Conservation (phyloP, 805 yeast genomes). For the Scheffersomyces stipitis region DNA sequence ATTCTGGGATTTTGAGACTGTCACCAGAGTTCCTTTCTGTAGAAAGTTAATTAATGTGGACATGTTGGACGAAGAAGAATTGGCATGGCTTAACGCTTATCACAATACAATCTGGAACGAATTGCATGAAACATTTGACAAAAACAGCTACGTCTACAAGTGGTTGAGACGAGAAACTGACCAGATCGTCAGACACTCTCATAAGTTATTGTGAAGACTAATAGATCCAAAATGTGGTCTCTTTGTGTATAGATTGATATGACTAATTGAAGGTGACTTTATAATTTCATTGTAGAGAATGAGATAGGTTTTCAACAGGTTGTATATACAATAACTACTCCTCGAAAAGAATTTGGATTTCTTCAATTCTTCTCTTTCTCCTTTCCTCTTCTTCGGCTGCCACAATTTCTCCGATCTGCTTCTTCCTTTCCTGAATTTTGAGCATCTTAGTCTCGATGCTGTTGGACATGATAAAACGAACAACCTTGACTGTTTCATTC, state of each 20-base stretch:
- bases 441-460: constrained; percentile 89
- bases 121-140: constrained; percentile 39
- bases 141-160: constrained; percentile 36
- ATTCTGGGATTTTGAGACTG: constrained; percentile 74
- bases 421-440: constrained; percentile 79
- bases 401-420: constrained; percentile 76
- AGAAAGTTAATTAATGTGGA: constrained; percentile 62
- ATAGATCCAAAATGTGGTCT: too few relatives aligned
- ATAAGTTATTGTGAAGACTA: too few relatives aligned
- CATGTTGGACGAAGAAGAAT: constrained; percentile 61
- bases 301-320: too few relatives aligned
- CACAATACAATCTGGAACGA: constrained; percentile 57
- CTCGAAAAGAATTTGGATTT: constrained; percentile 65
- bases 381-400: constrained; percentile 76
- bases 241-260: too few relatives aligned
- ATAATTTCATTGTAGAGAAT: too few relatives aligned
- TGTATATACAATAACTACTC: constrained; percentile 18
- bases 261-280: too few relatives aligned
- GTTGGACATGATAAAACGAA: constrained; percentile 76
- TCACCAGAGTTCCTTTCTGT: constrained; percentile 86
- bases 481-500: constrained; percentile 63
- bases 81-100: constrained; percentile 65
- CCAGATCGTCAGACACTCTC: constrained; percentile 16
- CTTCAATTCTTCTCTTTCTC: constrained; percentile 67
- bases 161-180: constrained; percentile 55